Conservation (phyloP, 345 rosid species). For the Clarkia xantiana region DNA sequence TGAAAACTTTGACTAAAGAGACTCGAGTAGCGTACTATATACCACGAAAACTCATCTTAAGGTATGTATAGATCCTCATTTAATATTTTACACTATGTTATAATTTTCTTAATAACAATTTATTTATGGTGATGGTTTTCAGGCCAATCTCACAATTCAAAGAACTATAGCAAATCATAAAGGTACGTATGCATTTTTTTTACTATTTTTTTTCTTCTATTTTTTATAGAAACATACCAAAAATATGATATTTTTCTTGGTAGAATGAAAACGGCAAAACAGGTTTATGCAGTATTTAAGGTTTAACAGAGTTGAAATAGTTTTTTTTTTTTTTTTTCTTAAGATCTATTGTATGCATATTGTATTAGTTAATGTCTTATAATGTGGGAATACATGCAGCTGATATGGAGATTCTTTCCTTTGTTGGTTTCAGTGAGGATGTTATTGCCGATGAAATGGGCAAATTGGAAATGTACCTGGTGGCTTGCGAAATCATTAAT, state of each 20-base stretch:
- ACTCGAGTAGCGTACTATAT: too few relatives aligned
- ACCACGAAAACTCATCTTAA: too few relatives aligned
- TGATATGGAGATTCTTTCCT: constrained; percentile 58
- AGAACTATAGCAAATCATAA: constrained; percentile 39
- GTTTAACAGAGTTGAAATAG: too few relatives aligned
- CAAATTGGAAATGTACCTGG: constrained; percentile 41
- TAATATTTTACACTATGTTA: neutral
- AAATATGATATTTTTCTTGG: neutral
- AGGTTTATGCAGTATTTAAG: too few relatives aligned
- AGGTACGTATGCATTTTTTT: constrained; percentile 35
- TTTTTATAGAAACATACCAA: neutral
- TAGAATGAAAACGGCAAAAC: neutral
- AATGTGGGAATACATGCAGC: constrained; percentile 26
- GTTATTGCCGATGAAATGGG: constrained; percentile 34
- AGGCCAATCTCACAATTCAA: constrained; percentile 68
- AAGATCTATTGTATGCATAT: too few relatives aligned
- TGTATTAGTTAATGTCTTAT: neutral
- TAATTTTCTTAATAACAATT: neutral
- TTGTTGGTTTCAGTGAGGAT: constrained; percentile 72
- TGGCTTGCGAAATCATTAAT: constrained; percentile 87
- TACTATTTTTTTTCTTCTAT: too few relatives aligned
- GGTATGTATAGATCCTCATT: constrained; percentile 21
- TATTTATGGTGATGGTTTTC: constrained; percentile 15
- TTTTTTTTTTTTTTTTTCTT: too few relatives aligned
- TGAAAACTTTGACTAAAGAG: too few relatives aligned